phyloP scores from a whole-genome alignment of 2,329 filamentous ascomycete species.

The Alternaria triticina region DNA sequence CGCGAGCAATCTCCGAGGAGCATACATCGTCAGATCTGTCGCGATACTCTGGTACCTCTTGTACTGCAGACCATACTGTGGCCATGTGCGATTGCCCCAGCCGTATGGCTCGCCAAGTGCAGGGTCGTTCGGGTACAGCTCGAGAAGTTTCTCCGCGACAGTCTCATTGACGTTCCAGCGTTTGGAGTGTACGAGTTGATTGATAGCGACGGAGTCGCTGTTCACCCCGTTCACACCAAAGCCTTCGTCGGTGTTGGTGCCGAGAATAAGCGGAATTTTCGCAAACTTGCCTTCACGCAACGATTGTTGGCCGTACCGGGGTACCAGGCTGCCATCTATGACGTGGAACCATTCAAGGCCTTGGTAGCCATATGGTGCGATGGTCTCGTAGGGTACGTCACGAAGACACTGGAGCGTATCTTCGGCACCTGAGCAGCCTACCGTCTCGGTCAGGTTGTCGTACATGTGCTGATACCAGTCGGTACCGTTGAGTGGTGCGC shows the following conservation, averaged over 20 bases:
- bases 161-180: slow-evolving; percentile 34
- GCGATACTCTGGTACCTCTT: slow-evolving; percentile 39
- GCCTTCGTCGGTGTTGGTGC: slow-evolving; percentile 71
- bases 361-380: slow-evolving; percentile 34
- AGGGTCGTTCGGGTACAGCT: slow-evolving; percentile 47
- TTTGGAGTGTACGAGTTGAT: slow-evolving; percentile 41
- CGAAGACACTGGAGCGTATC: slow-evolving; percentile 38
- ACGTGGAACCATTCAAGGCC: slow-evolving; percentile 42
- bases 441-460: slow-evolving; percentile 32
- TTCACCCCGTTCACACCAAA: slow-evolving; percentile 59
- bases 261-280: slow-evolving; percentile 66
- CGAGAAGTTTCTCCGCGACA: slow-evolving; percentile 27
- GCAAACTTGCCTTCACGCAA: slow-evolving; percentile 61
- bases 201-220: slow-evolving; percentile 48
- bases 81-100: slow-evolving; percentile 40
- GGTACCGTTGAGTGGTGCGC: slow-evolving; percentile 37
- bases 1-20: slow-evolving; percentile 32
- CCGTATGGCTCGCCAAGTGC: slow-evolving; percentile 54
- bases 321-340: slow-evolving; percentile 37
- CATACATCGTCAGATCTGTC: slow-evolving; percentile 38
- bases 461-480: slow-evolving; percentile 44
- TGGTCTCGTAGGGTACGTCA: slow-evolving; percentile 32
- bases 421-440: slow-evolving; percentile 29
- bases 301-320: slow-evolving; percentile 42
- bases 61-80: slow-evolving; percentile 34